Base-by-base conservation (phyloP, 306 rosid species). In the Gastrolobium bilobum region DNA sequence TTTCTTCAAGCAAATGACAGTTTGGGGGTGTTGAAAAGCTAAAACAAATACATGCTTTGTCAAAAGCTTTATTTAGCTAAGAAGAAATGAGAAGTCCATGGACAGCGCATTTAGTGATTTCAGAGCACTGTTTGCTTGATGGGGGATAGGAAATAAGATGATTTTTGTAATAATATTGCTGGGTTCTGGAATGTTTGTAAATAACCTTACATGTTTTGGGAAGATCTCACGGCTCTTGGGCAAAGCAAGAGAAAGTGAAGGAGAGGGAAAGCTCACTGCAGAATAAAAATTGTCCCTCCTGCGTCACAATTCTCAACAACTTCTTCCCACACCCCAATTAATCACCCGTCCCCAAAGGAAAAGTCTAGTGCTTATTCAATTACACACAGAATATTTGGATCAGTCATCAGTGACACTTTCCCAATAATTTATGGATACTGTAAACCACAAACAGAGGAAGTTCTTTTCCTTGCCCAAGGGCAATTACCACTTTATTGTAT, bases 71-170 rank as follows among this genome's bases (percentile, higher is more conserved):
- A 48, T 86, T 81, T 81, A 57, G 86, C 78, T 1, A 77, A 26
- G 29, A 84, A 83, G 0, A 83, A 85, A 40, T 61, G 71, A 56
- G 82, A 54, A 77, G 80, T 84, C 83, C 87, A 86, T 4, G 85
- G 85, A 78, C 6, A 69, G 78, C 52, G 79, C 80, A 68, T 31
- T 10, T 6, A 10, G 79, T 50, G 53, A 84, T 79, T 82, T 84
- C 68, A 40, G 75, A 64, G 81, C 83, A 82, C 48, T 65, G 79
- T 38, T 62, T 53, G 56, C 0, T 29, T 61, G 83, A 78, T 5
- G 79, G 8, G 30, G 10, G 82, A 43, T 5, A 70, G 43, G 58
- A 82, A 83, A 76, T n/a, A 76, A 63, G 89, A 83, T 61, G 88
- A 68, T 48, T 71, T 72, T 54, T 43, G 44, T 37, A 76, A 70